Base-by-base conservation (phyloP, 345 rosid species). In the Crucihimalaya himalaica region DNA sequence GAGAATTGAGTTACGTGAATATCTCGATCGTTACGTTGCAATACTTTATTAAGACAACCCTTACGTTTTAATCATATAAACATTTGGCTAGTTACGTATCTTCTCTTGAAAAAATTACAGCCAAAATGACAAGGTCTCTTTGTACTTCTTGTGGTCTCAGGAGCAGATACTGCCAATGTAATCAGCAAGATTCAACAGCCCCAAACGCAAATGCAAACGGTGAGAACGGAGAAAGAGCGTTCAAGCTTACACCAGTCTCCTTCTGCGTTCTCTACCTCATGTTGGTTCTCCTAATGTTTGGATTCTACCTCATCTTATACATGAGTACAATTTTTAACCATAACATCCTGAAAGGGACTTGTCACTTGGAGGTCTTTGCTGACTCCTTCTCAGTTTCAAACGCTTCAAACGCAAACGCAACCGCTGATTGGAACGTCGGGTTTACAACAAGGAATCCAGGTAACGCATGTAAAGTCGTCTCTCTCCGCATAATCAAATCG, bases 341-440 rank as follows among this genome's bases (percentile, higher is more conserved):
- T n/a, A 4, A 18, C 2, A 8, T 0, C 14, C 5, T 37, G 13
- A 37, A 11, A 3, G 42, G 42, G 42, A 11, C 15, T 10, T 19
- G 52, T 47, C 2, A 65, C 58, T 14, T 65, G 57, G 45, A 65
- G 46, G 58, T 65, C 57, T 65, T 66, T 34, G 58, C 27, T 27
- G 58, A 66, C 58, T 66, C 70, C 3, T 48, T 50, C 58, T 48
- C 58, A 8, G 29, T 32, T 3, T 65, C 45, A 31, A 65, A 64
- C 43, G 20, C 56, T 8, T 19, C 57, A 2, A 18, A 39, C 45
- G 8, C 14, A 65, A 31, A 39, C 43, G n/a, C 43, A 13, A 39
- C 9, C 21, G 46, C 32, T 20, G 70, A 50, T 14, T 66, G 70
- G 70, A 66, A 66, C 21, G 45, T 50, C 10, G 14, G 58, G 16